Conservation (phyloP, 2,329 filamentous ascomycete genomes). For the Zymoseptoria ardabiliae region DNA sequence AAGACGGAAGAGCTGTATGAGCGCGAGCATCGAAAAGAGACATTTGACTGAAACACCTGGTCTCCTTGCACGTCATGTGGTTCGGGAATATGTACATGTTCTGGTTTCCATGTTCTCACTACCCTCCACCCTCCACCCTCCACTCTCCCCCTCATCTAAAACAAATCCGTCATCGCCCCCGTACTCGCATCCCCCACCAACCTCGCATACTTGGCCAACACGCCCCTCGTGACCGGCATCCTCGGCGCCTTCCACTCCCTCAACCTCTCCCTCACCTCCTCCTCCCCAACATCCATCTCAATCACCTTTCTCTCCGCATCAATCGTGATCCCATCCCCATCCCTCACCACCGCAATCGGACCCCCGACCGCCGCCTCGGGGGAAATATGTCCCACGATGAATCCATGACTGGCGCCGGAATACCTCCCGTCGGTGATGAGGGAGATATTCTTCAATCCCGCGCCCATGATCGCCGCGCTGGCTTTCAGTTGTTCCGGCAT, state of each 20-base stretch:
- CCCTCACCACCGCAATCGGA: constrained; percentile 71
- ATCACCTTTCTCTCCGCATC: constrained; percentile 69
- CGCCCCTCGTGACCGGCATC: constrained; percentile 69
- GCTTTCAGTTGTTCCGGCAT: constrained; percentile 95
- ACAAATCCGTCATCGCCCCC: constrained; percentile 80
- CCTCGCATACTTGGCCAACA: constrained; percentile 80
- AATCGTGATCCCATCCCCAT: constrained; percentile 81
- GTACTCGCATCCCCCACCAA: constrained; percentile 87
- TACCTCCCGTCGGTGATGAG: constrained; percentile 91
- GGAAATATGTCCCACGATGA: constrained; percentile 88
- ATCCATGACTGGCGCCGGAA: constrained; percentile 79
- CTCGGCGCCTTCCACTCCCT: constrained; percentile 63
- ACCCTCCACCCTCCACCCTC: too few relatives aligned
- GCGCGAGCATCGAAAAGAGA: too few relatives aligned
- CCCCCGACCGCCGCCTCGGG: constrained; percentile 86
- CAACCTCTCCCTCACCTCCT: constrained; percentile 60
- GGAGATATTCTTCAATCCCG: constrained; percentile 76
- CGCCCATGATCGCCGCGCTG: constrained; percentile 85
- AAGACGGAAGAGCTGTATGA: too few relatives aligned
- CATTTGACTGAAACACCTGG: too few relatives aligned
- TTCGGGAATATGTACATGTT: too few relatives aligned
- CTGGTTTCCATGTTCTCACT: too few relatives aligned
- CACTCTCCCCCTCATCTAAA: constrained; percentile 22
- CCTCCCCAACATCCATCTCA: constrained; percentile 63
- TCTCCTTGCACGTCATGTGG: too few relatives aligned